Conservation (phyloP, 768 basidiomycete species). For the Boletus pseudopeckii region DNA sequence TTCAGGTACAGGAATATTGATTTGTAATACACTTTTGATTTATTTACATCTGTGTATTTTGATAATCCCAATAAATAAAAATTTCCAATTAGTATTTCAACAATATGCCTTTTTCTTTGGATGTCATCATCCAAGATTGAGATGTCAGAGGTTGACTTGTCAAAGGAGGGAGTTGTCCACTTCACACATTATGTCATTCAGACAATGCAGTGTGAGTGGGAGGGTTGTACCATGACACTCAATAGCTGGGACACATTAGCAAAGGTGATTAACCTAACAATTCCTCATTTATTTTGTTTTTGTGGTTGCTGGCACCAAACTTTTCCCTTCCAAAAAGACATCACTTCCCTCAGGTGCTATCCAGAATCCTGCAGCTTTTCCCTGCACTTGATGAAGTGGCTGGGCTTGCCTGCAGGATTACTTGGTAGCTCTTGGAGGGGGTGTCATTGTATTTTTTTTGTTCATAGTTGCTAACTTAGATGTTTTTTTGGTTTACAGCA, state of each 20-base stretch:
- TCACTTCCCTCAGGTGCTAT: slow-evolving; percentile 1
- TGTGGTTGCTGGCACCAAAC: slow-evolving; percentile 5
- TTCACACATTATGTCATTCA: slow-evolving; percentile 26
- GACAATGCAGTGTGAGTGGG: slow-evolving; percentile 30
- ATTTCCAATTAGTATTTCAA: neutral
- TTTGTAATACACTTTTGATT: neutral
- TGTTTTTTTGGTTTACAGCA: slow-evolving; percentile 18
- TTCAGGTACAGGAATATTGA: no score
- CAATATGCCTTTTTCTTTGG: neutral
- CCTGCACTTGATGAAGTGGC: slow-evolving; percentile 6
- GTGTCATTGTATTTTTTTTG: neutral
- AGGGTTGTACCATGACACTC: slow-evolving; percentile 21
- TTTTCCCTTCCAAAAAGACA: neutral
- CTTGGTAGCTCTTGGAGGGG: slow-evolving; percentile 17
- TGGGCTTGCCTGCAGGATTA: slow-evolving; percentile 20
- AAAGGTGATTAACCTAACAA: slow-evolving; percentile 25
- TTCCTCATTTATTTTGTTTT: slow-evolving; percentile 1
- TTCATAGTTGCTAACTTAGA: slow-evolving; percentile 7
- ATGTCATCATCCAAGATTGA: slow-evolving; percentile 12
- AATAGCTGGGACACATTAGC: slow-evolving; percentile 29
- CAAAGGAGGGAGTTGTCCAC: slow-evolving; percentile 17
- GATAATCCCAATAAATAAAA: neutral
- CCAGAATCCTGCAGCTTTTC: slow-evolving; percentile 13
- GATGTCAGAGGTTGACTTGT: slow-evolving; percentile 19
- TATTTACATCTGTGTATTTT: slow-evolving; percentile 13